Evolutionary conservation across 352 stramenopile species (phyloP).

Genomic region (Pythium sukuiense): DNA sequence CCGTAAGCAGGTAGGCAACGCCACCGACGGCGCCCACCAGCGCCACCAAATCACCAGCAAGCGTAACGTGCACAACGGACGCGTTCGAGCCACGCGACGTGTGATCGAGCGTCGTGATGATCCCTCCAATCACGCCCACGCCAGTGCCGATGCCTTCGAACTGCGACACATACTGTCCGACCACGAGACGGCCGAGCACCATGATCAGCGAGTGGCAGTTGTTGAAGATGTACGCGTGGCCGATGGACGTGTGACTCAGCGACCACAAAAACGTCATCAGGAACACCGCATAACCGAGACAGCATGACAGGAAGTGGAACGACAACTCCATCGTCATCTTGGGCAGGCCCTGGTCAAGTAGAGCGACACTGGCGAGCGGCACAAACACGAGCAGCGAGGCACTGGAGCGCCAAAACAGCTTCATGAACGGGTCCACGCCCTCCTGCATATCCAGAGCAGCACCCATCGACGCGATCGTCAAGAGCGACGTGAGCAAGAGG

Average conservation of each 20-base stretch:
- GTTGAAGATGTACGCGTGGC: constrained; percentile 88
- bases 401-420: constrained; percentile 81
- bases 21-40: constrained; percentile 70
- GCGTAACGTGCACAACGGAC: constrained; percentile 42
- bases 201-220: constrained; percentile 86
- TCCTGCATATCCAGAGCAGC: constrained; percentile 69
- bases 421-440: constrained; percentile 77
- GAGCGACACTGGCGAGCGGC: constrained; percentile 49
- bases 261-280: constrained; percentile 83
- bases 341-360: constrained; percentile 59
- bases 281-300: constrained; percentile 72
- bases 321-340: constrained; percentile 57
- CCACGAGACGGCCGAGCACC: constrained; percentile 57
- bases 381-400: constrained; percentile 73
- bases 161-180: constrained; percentile 65
- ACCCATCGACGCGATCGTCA: constrained; percentile 79
- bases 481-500: constrained; percentile 60
- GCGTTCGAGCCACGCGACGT: constrained; percentile 21
- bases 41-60: constrained; percentile 75
- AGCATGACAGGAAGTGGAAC: constrained; percentile 69
- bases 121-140: constrained; percentile 74
- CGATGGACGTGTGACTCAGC: constrained; percentile 74
- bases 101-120: constrained; percentile 72
- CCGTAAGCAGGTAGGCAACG: constrained; percentile 72
- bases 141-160: constrained; percentile 76